Conservation (phyloP, 2,329 filamentous ascomycete species). For the Sporothrix mexicana region DNA sequence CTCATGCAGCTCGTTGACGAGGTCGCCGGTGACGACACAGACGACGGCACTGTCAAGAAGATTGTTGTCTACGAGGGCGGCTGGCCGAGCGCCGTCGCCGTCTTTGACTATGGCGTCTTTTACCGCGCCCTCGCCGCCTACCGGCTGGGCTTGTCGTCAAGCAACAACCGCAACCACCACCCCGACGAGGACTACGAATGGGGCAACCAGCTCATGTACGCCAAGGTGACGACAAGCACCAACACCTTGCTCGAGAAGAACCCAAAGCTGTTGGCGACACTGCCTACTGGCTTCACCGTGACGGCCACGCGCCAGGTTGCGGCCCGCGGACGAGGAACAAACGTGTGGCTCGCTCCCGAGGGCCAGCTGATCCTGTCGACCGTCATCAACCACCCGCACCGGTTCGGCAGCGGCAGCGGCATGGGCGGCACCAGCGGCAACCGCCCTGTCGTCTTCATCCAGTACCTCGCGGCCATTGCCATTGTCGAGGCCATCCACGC, state of each 20-base stretch:
- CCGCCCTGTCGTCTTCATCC: slow-evolving; percentile 83
- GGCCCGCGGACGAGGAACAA: slow-evolving; percentile 84
- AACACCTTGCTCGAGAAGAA: slow-evolving; percentile 95
- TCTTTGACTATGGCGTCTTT: slow-evolving; percentile 83
- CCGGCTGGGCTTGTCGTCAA: slow-evolving; percentile 56
- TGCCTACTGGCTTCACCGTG: slow-evolving; percentile 86
- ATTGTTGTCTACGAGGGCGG: slow-evolving; percentile 73
- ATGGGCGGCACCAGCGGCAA: slow-evolving; percentile 2
- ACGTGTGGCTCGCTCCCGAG: slow-evolving; percentile 92
- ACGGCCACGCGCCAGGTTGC: slow-evolving; percentile 88
- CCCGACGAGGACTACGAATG: slow-evolving; percentile 56
- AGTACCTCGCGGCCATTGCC: slow-evolving; percentile 89
- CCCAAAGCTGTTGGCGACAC: slow-evolving; percentile 71
- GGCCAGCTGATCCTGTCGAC: slow-evolving; percentile 88
- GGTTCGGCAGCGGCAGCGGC: slow-evolving; percentile 61
- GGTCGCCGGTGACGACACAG: slow-evolving; percentile 63
- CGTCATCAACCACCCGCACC: slow-evolving; percentile 80
- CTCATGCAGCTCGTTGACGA: slow-evolving; percentile 31
- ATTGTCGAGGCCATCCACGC: slow-evolving; percentile 81
- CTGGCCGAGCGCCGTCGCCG: slow-evolving; percentile 76
- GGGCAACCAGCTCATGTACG: slow-evolving; percentile 81
- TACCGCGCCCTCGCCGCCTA: slow-evolving; percentile 75
- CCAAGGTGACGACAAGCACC: slow-evolving; percentile 90
- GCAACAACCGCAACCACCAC: slow-evolving; percentile 50
- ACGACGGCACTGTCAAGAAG: slow-evolving; percentile 68